Evolutionary conservation across 768 basidiomycete species (phyloP).

Genomic region (Asterophora parasitica): DNA sequence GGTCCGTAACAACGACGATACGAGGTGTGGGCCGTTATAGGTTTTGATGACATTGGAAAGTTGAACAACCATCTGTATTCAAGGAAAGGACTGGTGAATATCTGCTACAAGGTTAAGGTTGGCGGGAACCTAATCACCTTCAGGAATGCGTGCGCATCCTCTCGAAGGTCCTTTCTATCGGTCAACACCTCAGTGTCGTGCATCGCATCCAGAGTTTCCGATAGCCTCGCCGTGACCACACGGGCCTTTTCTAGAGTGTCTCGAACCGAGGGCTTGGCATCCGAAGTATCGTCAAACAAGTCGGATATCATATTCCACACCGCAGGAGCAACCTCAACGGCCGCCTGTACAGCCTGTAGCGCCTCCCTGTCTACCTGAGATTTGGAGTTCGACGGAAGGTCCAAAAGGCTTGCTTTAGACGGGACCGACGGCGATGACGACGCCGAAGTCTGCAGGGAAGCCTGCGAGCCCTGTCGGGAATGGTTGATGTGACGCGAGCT

Average conservation of each 20-base stretch:
- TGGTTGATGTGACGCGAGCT: slow-evolving; percentile 21
- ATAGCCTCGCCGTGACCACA: slow-evolving; percentile 57
- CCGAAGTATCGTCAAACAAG: slow-evolving; percentile 46
- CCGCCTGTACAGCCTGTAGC: slow-evolving; percentile 70
- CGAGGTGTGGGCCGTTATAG: slow-evolving; percentile 53
- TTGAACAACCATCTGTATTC: slow-evolving; percentile 62
- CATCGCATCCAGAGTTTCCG: slow-evolving; percentile 52
- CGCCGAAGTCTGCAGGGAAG: slow-evolving; percentile 30
- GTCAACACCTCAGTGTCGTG: slow-evolving; percentile 50
- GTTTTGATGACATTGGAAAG: slow-evolving; percentile 71
- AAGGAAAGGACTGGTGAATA: background rate
- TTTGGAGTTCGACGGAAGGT: slow-evolving; percentile 50
- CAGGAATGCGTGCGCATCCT: slow-evolving; percentile 76
- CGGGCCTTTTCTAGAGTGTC: slow-evolving; percentile 60
- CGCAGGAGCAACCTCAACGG: slow-evolving; percentile 73
- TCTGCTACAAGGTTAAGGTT: background rate
- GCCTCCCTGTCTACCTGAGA: slow-evolving; percentile 75
- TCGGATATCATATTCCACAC: slow-evolving; percentile 83
- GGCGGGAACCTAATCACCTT: slow-evolving; percentile 48
- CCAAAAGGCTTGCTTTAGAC: slow-evolving; percentile 35
- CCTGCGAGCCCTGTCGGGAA: slow-evolving; percentile 37
- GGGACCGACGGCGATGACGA: slow-evolving; percentile 36
- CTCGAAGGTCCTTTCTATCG: slow-evolving; percentile 61
- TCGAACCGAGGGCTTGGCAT: slow-evolving; percentile 38
- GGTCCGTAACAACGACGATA: slow-evolving; percentile 51